Percentiles rank a stretch among this genome's conserved stretches.
These are phyloP conservation scores for Arthonia radiata DNA, from an alignment of 495 filamentous ascomycete genomes.

Conservation along the genomic window DNA sequence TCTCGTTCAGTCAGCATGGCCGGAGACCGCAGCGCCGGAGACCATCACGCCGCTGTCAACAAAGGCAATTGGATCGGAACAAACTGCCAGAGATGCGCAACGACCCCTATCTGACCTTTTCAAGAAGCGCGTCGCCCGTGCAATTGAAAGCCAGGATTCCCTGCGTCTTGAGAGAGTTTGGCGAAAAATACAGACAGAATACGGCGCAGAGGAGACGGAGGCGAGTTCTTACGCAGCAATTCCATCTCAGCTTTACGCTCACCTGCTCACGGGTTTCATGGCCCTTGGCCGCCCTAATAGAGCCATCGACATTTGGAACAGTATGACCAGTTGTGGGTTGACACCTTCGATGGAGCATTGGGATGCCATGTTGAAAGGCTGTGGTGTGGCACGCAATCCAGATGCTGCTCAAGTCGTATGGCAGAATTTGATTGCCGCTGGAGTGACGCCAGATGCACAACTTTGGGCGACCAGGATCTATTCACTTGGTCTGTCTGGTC, in stretches of 20 bases:
- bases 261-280: constrained; percentile 29
- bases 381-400: constrained; percentile 19
- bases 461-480: constrained; percentile 40
- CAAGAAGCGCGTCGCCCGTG: constrained; percentile 6
- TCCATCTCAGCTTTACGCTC: constrained; percentile 17
- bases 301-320: constrained; percentile 32
- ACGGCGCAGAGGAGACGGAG: background rate
- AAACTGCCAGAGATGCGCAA: too few relatives aligned
- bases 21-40: too few relatives aligned
- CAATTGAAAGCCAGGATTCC: constrained; percentile 5
- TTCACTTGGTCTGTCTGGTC: constrained; percentile 26
- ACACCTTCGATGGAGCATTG: constrained; percentile 30
- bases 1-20: too few relatives aligned
- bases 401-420: constrained; percentile 30
- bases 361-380: constrained; percentile 38
- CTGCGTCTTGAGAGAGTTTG: constrained; percentile 3
- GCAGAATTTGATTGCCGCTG: constrained; percentile 24
- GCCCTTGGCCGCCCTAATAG: constrained; percentile 19
- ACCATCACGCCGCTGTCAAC: too few relatives aligned
- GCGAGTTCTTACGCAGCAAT: constrained; percentile 2
- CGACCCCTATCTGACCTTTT: too few relatives aligned
- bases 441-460: constrained; percentile 24
- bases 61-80: too few relatives aligned
- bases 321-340: constrained; percentile 24
- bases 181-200: constrained; percentile 2